These are phyloP conservation scores for Ascochyta rabiei DNA, from an alignment of 2,329 filamentous ascomycete genomes.

Conservation along the genomic window DNA sequence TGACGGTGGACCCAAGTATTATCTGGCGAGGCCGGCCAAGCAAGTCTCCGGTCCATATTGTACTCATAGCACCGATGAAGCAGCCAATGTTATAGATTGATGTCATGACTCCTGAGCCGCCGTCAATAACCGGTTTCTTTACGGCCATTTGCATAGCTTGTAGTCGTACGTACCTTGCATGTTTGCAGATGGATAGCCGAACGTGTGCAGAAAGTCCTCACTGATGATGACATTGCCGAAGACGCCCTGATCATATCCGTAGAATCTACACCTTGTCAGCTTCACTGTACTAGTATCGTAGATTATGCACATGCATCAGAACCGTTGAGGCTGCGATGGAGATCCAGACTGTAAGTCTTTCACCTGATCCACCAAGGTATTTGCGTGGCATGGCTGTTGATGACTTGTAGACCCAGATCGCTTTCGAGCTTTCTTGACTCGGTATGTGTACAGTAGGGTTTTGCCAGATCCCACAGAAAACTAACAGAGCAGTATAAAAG, in stretches of 20 bases:
- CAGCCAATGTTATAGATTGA: slow-evolving; percentile 53
- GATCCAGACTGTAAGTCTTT: slow-evolving; percentile 60
- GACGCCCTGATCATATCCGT: slow-evolving; percentile 49
- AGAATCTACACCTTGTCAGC: slow-evolving; percentile 43
- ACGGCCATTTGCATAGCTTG: background rate
- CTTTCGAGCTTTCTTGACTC: background rate
- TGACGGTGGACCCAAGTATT: slow-evolving; percentile 60
- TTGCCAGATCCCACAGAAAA: background rate
- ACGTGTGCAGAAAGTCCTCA: slow-evolving; percentile 39
- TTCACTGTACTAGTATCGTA: background rate
- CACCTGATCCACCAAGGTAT: slow-evolving; percentile 59
- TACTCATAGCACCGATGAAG: slow-evolving; percentile 51
- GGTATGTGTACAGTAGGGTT: background rate
- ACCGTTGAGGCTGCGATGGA: slow-evolving; percentile 58
- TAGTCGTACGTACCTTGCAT: slow-evolving; percentile 26
- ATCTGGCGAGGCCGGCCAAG: slow-evolving; percentile 64
- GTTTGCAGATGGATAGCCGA: slow-evolving; percentile 36
- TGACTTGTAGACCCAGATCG: background rate
- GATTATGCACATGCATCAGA: slow-evolving; percentile 38
- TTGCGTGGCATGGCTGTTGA: slow-evolving; percentile 50
- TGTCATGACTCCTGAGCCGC: slow-evolving; percentile 45
- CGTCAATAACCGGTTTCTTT: slow-evolving; percentile 15
- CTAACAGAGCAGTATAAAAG: background rate
- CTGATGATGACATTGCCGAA: slow-evolving; percentile 46
- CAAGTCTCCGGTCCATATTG: slow-evolving; percentile 60